Evolutionary conservation across 2,329 filamentous ascomycete species (phyloP), one percentile per base, ranked within the genome.

Genomic region (Penicillium sp.): DNA sequence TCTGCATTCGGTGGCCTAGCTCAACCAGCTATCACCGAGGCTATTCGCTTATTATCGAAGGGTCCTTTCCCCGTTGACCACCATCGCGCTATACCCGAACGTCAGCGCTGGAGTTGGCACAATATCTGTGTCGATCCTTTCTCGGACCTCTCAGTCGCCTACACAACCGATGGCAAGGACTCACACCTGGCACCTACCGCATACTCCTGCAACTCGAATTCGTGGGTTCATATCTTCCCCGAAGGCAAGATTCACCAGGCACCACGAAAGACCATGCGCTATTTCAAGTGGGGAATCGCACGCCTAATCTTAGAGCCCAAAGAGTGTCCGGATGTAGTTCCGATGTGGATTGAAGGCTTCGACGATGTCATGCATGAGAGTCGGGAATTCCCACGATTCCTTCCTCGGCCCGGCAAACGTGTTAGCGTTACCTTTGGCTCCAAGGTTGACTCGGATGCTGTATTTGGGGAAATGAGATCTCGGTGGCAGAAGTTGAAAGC

Each of bases 281-380:
- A 99, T 77, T 97, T 97, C 84, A 97, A 96, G 78, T 99, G 94
- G 94, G 94, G 94, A 1, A 82, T 97, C 2, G 91, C 93, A 7
- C 85, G 94, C 2, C 81, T 97, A 56, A 94, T 99, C 56, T 84
- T 99, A 45, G 94, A 99, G 74, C 85, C 88, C 45, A 89, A 93
- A 47, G 90, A 91, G 3, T 87, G 89, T 60, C 94, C 94, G 0
- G 90, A 95, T 64, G 83, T 99, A 20, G 83, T 99, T 35, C 92
- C 94, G 42, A 93, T 99, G 76, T 99, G 95, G 80, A 88, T 97
- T 48, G 90, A 97, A 67, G 94, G 94, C 29, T 89, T 89, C 16
- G 89, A 97, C 70, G 77, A 88, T 57, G 81, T 96, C 64, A 97
- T 97, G 93, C 83, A 90, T 66, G 93, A 97, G 74, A 82, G 86